Conservation (phyloP, 2,329 filamentous ascomycete species). For the Hortaea sp. region DNA sequence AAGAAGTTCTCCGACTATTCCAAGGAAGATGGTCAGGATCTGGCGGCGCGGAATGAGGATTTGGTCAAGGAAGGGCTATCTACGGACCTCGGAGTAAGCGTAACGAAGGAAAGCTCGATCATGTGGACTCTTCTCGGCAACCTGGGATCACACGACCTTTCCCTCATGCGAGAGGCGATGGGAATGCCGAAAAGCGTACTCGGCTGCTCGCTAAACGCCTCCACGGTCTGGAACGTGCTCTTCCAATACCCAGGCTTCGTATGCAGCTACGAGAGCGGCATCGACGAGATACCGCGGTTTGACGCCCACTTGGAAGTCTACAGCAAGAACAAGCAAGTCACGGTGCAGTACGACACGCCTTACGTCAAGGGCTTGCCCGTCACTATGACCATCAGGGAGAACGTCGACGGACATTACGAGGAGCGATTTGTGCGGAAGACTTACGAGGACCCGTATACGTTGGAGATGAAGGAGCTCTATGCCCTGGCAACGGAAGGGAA, state of each 20-base stretch:
- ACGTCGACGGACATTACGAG: constrained; percentile 24
- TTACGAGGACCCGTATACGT: constrained; percentile 39
- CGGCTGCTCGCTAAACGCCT: constrained; percentile 33
- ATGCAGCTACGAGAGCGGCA: constrained; percentile 48
- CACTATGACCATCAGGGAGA: constrained; percentile 38
- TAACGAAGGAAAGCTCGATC: constrained; percentile 21
- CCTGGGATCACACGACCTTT: constrained; percentile 46
- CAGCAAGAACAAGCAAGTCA: constrained; percentile 43
- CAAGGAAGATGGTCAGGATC: constrained; percentile 14
- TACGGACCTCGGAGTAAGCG: constrained; percentile 11
- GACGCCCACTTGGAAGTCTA: constrained; percentile 47
- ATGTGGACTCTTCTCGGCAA: constrained; percentile 37
- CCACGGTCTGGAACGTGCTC: constrained; percentile 10
- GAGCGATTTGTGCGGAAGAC: constrained; percentile 29
- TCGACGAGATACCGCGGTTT: constrained; percentile 43
- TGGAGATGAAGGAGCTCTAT: constrained; percentile 33
- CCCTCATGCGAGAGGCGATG: constrained; percentile 44
- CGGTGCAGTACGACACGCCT: constrained; percentile 47
- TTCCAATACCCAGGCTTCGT: constrained; percentile 41
- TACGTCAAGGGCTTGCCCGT: constrained; percentile 48
- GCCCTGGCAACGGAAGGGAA: constrained; percentile 29
- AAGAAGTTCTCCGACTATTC: constrained; percentile 34
- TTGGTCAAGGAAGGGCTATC: constrained; percentile 1
- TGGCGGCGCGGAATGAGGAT: constrained; percentile 7
- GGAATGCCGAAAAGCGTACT: constrained; percentile 39